Conservation (phyloP, 108 stramenopile species). For the Conticribra guillardii region DNA sequence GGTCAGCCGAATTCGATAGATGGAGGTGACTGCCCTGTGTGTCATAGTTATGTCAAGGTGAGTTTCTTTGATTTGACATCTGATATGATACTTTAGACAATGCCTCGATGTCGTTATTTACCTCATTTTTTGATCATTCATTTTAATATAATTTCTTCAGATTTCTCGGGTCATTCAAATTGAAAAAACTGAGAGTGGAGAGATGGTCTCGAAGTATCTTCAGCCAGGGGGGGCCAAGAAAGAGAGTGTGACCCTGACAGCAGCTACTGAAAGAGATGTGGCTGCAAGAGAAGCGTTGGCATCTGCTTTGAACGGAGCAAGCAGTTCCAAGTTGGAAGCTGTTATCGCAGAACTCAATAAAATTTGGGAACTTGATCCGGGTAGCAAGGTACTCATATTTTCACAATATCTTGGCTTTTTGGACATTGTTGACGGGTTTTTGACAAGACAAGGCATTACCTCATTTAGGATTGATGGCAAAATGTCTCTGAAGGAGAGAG, state of each 20-base stretch:
- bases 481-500: slow-evolving; percentile 72
- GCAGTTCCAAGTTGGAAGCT: slow-evolving; percentile 76
- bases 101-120: too few species aligned
- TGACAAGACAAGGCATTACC: slow-evolving; percentile 45
- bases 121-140: too few species aligned
- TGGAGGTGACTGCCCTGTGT: slow-evolving; percentile 72
- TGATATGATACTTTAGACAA: too few species aligned
- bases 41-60: slow-evolving; percentile 58
- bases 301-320: slow-evolving; percentile 61
- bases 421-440: slow-evolving; percentile 59
- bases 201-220: slow-evolving; percentile 46
- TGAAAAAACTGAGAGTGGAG: slow-evolving; percentile 52
- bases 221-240: slow-evolving; percentile 17
- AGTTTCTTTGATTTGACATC: too few species aligned
- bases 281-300: slow-evolving; percentile 68
- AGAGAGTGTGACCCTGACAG: slow-evolving; percentile 6
- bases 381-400: slow-evolving; percentile 82
- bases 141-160: too few species aligned
- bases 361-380: slow-evolving; percentile 73
- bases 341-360: slow-evolving; percentile 70
- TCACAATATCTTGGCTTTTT: slow-evolving; percentile 87
- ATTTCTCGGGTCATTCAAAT: slow-evolving; percentile 64
- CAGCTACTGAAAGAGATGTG: slow-evolving; percentile 29
- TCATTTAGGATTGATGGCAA: slow-evolving; percentile 77
- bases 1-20: slow-evolving; percentile 6